Conservation (phyloP, 2,329 filamentous ascomycete species). For the Phyllachora maydis region DNA sequence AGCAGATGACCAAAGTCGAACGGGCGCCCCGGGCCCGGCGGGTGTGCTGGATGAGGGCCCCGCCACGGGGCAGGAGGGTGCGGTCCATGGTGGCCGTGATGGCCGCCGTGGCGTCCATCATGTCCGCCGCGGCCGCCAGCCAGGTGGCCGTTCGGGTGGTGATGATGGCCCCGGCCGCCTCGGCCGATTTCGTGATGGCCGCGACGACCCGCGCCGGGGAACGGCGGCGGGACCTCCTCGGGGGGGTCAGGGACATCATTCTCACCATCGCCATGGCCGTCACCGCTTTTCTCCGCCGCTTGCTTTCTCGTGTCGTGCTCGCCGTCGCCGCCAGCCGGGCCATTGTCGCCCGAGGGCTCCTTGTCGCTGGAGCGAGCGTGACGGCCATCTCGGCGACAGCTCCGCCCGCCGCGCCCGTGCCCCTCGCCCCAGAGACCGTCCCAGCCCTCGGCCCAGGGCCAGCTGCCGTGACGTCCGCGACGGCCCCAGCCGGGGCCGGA, state of each 20-base stretch:
- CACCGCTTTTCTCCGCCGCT: conserved; percentile 1
- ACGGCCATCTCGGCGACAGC: too few species aligned
- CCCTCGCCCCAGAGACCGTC: conserved; percentile 1
- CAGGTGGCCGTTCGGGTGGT: conserved; percentile 3
- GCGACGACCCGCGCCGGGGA: conserved; percentile 2
- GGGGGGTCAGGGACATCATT: conserved; percentile 10
- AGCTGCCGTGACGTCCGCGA: too few species aligned
- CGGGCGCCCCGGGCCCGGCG: conserved; percentile 5
- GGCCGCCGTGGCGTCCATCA: conserved; percentile 5
- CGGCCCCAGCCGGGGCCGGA: conserved; percentile 1
- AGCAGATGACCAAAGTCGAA: too few species aligned
- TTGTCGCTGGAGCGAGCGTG: conserved; percentile 1
- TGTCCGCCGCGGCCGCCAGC: conserved; percentile 7
- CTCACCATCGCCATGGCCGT: conserved; percentile 9
- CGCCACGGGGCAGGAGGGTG: conserved; percentile 2
- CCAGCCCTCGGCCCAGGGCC: background rate
- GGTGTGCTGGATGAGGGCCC: conserved; percentile 7
- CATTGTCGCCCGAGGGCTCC: conserved; percentile 2
- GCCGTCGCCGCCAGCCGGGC: conserved; percentile 2
- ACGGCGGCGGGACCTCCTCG: conserved; percentile 6
- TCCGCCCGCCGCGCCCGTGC: conserved; percentile 1
- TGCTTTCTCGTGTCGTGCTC: conserved; percentile 2
- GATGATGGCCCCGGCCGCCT: too few species aligned
- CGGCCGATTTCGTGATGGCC: too few species aligned
- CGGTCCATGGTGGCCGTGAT: conserved; percentile 1